Conservation (phyloP, 352 stramenopile species). For the Elongisporangium senticosum region DNA sequence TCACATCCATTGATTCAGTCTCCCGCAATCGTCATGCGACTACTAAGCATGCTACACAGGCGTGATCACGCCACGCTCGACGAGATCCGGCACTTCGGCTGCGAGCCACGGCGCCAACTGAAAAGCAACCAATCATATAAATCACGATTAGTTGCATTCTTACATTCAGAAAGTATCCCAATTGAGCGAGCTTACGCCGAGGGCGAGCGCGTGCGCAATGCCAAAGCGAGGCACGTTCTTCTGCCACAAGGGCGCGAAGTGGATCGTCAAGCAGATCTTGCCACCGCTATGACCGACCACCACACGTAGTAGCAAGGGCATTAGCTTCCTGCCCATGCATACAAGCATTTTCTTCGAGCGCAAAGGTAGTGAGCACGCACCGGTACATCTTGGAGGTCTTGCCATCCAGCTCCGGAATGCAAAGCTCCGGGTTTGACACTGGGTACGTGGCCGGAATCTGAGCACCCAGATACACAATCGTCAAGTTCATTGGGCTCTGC, state of each 20-base stretch:
- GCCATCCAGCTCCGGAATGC: conserved; percentile 82
- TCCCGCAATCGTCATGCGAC: not conserved
- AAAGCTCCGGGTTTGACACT: conserved; percentile 77
- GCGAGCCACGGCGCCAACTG: conserved; percentile 86
- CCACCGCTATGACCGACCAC: conserved; percentile 31
- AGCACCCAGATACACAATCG: not conserved
- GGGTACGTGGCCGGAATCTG: conserved; percentile 79
- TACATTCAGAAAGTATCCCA: not conserved
- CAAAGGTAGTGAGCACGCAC: conserved; percentile 11
- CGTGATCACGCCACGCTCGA: conserved; percentile 71
- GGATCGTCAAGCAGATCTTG: conserved; percentile 87
- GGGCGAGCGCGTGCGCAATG: conserved; percentile 75
- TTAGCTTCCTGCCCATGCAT: not conserved
- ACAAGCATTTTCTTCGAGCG: not conserved
- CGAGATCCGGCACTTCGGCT: conserved; percentile 81
- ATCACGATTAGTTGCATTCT: not conserved
- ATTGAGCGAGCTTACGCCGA: conserved; percentile 43
- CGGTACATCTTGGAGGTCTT: conserved; percentile 91
- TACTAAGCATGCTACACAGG: conserved; percentile 31
- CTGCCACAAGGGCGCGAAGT: conserved; percentile 88
- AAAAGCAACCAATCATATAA: conserved; percentile 7
- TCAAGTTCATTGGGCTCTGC: not conserved
- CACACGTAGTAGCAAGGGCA: not conserved
- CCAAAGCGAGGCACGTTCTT: conserved; percentile 87
- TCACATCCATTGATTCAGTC: not conserved